Base-by-base conservation (phyloP, 495 filamentous ascomycete genomes). In the Amorphotheca resinae region DNA sequence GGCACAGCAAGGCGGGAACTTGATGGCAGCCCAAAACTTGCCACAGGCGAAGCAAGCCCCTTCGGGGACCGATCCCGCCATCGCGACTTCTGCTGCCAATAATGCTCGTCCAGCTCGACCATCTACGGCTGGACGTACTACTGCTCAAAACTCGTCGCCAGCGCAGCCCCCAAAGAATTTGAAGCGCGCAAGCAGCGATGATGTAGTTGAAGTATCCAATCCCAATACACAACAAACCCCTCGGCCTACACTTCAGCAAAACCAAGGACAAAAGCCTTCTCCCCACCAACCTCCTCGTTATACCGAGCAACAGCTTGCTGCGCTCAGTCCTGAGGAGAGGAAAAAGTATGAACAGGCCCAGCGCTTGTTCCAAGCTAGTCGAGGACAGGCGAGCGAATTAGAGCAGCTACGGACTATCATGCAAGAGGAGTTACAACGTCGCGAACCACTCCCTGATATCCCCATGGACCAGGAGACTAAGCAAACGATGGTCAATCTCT, bases 111-210 rank as follows among this genome's bases (percentile, higher is more conserved):
- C 38, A 43, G 42, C 45, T 37, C 45, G 45, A 23, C 43, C 45
- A 16, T 26, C 41, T 22, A 21, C 42, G 8, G 38, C 25, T 18
- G 22, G 14, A 22, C 31, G 52, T 38, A 23, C 35, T 26, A 15
- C 48, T 23, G 41, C 50, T 33, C 52, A 52, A 30, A 54, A 45
- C 26, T 50, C 55, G 0, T 55, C 55, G 9, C 49, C 55, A 14
- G 45, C 52, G 14, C 52, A 45, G 23, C 35, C 49, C 6, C 6
- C 44, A 6, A 58, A 55, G 61, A 70, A 58, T 51, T 53, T 63
- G 26, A 84, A 84, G 59, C 72, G 79, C 41, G 54, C 72, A 6
- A 72, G 63, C 43, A 54, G 45, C 25, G 68, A 67, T 31, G 83
- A 87, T 44, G 54, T 68, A 6, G 57, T 66, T 12, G 81, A 83